These are phyloP conservation scores for Thraustochytrium striatum DNA, from an alignment of 352 stramenopile genomes.

Conservation along the genomic window DNA sequence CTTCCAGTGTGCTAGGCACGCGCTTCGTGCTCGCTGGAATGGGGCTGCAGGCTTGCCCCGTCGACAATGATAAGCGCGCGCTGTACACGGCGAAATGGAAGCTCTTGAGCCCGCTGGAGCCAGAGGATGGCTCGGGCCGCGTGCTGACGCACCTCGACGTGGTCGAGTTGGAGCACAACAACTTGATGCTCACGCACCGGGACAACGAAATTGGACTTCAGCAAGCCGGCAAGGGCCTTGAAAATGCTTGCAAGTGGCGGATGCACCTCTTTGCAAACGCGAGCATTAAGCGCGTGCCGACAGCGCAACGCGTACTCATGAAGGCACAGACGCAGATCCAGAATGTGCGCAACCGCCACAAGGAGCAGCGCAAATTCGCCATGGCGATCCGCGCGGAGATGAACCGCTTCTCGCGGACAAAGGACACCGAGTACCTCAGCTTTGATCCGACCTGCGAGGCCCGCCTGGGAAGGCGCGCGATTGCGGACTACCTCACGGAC, in stretches of 20 bases:
- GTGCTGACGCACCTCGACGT: not conserved
- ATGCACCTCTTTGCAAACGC: constrained; percentile 34
- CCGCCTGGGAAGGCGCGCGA: not conserved
- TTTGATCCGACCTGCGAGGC: not conserved
- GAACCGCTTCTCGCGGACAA: not conserved
- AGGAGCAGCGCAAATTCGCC: constrained; percentile 6
- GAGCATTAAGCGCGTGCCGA: constrained; percentile 22
- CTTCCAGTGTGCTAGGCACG: constrained; percentile 3
- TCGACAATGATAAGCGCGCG: constrained; percentile 19
- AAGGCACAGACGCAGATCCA: constrained; percentile 28
- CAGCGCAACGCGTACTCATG: constrained; percentile 12
- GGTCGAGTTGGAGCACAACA: constrained; percentile 21
- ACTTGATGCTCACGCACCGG: constrained; percentile 14
- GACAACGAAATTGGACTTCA: not conserved
- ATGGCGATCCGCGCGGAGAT: constrained; percentile 8
- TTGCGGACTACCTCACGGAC: not conserved
- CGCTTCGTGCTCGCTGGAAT: not conserved
- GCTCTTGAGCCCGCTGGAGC: constrained; percentile 23
- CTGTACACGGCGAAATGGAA: constrained; percentile 35
- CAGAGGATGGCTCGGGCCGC: not conserved
- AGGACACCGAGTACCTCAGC: not conserved
- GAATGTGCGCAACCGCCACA: not conserved
- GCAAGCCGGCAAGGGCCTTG: not conserved
- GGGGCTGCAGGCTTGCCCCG: not conserved
- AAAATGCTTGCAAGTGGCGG: not conserved